A percentile compares a stretch with the other conserved stretches of the same genome.
These are phyloP conservation scores for Trametes hirsuta DNA, from an alignment of 1,284 basidiomycete genomes.

Conservation along the genomic window DNA sequence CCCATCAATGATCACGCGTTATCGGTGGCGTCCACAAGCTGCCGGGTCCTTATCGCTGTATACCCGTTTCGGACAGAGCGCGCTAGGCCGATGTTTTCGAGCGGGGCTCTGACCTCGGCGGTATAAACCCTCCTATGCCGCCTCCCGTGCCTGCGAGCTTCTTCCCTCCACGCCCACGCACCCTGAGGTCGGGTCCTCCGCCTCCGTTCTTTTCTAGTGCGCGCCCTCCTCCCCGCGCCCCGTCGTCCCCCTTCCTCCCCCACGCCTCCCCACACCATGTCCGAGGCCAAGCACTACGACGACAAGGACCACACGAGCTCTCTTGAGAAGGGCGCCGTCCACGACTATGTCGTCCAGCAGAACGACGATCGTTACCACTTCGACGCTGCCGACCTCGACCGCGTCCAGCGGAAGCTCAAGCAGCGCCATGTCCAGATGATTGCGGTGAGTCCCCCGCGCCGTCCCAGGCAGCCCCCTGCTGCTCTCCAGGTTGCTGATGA, in stretches of 20 bases:
- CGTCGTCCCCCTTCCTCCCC: neutral
- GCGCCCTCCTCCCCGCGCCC: neutral
- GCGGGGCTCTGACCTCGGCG: neutral
- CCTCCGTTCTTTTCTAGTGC: slow-evolving; percentile 10
- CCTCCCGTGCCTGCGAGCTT: slow-evolving; percentile 4
- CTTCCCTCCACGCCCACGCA: slow-evolving; percentile 20
- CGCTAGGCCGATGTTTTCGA: neutral
- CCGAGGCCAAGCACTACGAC: slow-evolving; percentile 17
- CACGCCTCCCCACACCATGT: slow-evolving; percentile 9
- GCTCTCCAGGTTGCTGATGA: neutral
- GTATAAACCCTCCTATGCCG: slow-evolving; percentile 8
- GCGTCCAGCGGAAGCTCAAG: slow-evolving; percentile 64
- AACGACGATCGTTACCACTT: slow-evolving; percentile 39
- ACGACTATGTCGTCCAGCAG: slow-evolving; percentile 32
- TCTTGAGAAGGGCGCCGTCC: slow-evolving; percentile 37
- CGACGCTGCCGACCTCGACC: slow-evolving; percentile 61
- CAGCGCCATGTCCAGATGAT: slow-evolving; percentile 78
- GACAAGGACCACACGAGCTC: slow-evolving; percentile 27
- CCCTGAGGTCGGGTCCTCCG: slow-evolving; percentile 12
- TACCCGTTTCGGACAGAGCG: neutral
- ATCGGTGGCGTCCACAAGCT: slow-evolving; percentile 19
- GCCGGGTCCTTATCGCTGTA: slow-evolving; percentile 12
- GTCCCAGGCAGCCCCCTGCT: neutral
- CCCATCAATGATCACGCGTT: slow-evolving; percentile 12
- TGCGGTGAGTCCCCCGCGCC: slow-evolving; percentile 29